Conservation (phyloP, 257 asterid species). For the Hygrophila difformis region DNA sequence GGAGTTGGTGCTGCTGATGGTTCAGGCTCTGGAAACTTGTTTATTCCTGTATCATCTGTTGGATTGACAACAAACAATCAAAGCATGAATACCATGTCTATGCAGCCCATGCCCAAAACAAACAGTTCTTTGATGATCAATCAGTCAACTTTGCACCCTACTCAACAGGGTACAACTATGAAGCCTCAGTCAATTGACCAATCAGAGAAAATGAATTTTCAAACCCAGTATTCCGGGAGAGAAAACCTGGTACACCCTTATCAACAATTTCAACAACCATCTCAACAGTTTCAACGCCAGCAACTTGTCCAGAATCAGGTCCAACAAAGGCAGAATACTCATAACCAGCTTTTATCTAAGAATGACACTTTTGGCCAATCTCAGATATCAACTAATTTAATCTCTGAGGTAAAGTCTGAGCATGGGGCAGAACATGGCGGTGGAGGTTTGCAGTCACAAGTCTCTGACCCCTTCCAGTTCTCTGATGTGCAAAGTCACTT, state of each 20-base stretch:
- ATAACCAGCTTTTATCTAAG: constrained; percentile 51
- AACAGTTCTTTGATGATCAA: constrained; percentile 40
- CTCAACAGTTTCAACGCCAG: constrained; percentile 59
- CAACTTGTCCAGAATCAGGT: constrained; percentile 53
- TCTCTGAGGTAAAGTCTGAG: constrained; percentile 40
- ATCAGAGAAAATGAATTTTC: constrained; percentile 44
- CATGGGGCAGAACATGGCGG: constrained; percentile 36
- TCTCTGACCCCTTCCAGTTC: constrained; percentile 49
- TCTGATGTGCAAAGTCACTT: constrained; percentile 55
- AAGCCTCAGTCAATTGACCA: constrained; percentile 46
- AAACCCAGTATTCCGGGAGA: constrained; percentile 41
- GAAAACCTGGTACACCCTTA: constrained; percentile 54
- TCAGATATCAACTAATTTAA: constrained; percentile 42
- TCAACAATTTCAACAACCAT: constrained; percentile 41
- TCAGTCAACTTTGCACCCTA: constrained; percentile 38
- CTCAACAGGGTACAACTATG: constrained; percentile 45
- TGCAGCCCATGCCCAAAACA: constrained; percentile 48
- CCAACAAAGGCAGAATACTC: constrained; percentile 61
- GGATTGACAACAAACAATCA: constrained; percentile 43
- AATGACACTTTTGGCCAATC: constrained; percentile 49
- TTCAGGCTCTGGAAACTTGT: constrained; percentile 57
- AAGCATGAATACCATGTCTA: constrained; percentile 40
- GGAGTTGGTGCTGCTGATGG: constrained; percentile 43
- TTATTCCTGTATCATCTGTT: constrained; percentile 43
- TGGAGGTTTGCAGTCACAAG: constrained; percentile 46